phyloP scores from a whole-genome alignment of 352 stramenopile genomes.

The Globisporangium paddicum region DNA sequence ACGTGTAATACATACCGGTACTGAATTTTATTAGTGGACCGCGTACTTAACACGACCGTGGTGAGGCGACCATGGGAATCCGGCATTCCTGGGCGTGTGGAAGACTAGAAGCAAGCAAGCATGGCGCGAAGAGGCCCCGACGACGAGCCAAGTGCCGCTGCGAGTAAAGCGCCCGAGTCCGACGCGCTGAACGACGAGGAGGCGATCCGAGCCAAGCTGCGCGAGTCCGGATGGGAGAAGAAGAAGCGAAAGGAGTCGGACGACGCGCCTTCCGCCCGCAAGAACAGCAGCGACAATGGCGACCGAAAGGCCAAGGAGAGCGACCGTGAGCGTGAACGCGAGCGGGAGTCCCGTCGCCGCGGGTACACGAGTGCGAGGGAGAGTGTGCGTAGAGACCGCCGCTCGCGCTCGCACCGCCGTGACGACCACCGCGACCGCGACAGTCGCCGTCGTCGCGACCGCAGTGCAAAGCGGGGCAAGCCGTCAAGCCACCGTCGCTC shows the following conservation, averaged over 20 bases:
- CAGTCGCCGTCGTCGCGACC: conserved; percentile 26
- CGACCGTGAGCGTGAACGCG: conserved; percentile 2
- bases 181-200: conserved; percentile 46
- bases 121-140: conserved; percentile 9
- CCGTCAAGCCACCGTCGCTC: conserved; percentile 26
- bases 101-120: not conserved
- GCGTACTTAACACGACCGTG: too few species aligned
- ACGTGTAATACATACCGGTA: too few species aligned
- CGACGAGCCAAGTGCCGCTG: not conserved
- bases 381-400: conserved; percentile 9
- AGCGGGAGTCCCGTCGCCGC: conserved; percentile 10
- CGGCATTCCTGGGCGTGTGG: conserved; percentile 3
- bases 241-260: conserved; percentile 22
- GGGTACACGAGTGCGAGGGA: conserved; percentile 6
- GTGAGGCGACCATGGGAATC: conserved; percentile 4
- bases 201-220: conserved; percentile 66
- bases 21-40: too few species aligned
- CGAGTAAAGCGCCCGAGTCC: not conserved
- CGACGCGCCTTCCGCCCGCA: conserved; percentile 8
- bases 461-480: conserved; percentile 17
- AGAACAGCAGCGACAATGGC: conserved; percentile 12
- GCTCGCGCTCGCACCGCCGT: conserved; percentile 21
- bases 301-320: conserved; percentile 5
- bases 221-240: conserved; percentile 68
- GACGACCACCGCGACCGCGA: conserved; percentile 21